Base-by-base conservation (phyloP, 331 rosid species). In the Ulmus americana region DNA sequence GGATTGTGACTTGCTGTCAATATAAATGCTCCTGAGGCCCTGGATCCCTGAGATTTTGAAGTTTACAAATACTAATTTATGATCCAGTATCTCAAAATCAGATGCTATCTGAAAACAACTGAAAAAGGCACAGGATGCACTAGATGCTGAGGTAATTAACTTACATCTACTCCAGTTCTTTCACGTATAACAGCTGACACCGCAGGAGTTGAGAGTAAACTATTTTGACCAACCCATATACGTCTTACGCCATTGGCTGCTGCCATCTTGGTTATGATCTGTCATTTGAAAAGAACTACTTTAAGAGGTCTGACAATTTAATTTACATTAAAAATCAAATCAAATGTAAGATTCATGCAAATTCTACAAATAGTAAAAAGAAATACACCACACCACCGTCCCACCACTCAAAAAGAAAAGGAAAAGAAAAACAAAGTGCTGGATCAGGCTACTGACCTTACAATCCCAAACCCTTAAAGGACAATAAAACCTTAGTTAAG, bases 1-100 rank as follows among this genome's bases (percentile, higher is more conserved):
- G 99, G 99, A 78, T 94, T 94, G 86, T 94, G 99, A 81, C 99
- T 94, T 42, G 99, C 99, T 5, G 99, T 90, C 88, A 94, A 81
- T 74, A 94, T 90, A 80, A 94, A 94, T 58, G 91, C 96, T 67
- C 99, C 99, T 14, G 91, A 84, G 49, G 99, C 90, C 84, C 48
- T 86, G 61, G 97, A 77, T 63, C 97, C 99, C 99, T 94, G 77
- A 74, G 77, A 74, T 61, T 59, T 53, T 51, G 57, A 66, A 79
- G 42, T 53, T 70, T 45, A 56, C 45, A 69, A 64, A 28, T 22
- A 64, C 38, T 44, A 59, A 58, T 58, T 28, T 50, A 72, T 20
- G 58, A 57, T 72, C 48, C 67, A 63, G 45, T 61, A 69, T 58
- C 3, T 4, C 41, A 48, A 63, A 57, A 69, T 54, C 71, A 75